A percentile compares a stretch with the other conserved stretches of the same genome.
phyloP scores from a whole-genome alignment of 345 rosid species.

The Eucalyptus regnans region DNA sequence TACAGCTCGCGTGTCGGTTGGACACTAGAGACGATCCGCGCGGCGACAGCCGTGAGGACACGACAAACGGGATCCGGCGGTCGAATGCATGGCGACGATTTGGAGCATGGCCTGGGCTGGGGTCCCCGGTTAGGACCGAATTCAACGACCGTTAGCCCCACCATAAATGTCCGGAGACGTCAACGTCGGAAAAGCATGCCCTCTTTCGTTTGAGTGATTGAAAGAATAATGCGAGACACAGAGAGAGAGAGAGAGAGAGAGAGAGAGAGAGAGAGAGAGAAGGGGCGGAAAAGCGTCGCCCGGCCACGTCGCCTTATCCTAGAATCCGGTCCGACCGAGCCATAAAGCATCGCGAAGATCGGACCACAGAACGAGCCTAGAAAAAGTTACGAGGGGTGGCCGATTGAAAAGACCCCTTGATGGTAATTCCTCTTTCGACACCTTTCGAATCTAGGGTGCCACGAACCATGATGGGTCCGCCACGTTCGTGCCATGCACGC shows the following conservation, averaged over 20 bases:
- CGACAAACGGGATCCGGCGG: not conserved
- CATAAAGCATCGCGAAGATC: not conserved
- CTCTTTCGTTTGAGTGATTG: rapidly evolving
- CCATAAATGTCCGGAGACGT: not conserved
- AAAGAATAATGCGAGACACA: not conserved
- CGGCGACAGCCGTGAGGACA: not conserved
- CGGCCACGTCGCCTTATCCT: not conserved
- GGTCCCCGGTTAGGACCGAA: not conserved
- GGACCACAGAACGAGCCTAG: not conserved
- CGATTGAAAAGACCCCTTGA: not conserved
- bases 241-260: not conserved
- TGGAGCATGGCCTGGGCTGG: rapidly evolving
- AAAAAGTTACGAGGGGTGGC: not conserved
- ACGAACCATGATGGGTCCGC: not conserved
- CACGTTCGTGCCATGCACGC: not conserved
- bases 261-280: not conserved
- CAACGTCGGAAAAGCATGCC: not conserved
- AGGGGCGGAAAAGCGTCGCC: not conserved
- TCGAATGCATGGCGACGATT: not conserved
- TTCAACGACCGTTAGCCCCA: not conserved
- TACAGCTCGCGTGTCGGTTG: not conserved
- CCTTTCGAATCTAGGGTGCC: not conserved
- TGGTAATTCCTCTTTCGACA: too few relatives aligned
- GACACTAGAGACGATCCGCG: too few relatives aligned
- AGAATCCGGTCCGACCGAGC: not conserved